phyloP scores from a whole-genome alignment of 139 green algal genomes.

The Desmodesmus armatus region DNA sequence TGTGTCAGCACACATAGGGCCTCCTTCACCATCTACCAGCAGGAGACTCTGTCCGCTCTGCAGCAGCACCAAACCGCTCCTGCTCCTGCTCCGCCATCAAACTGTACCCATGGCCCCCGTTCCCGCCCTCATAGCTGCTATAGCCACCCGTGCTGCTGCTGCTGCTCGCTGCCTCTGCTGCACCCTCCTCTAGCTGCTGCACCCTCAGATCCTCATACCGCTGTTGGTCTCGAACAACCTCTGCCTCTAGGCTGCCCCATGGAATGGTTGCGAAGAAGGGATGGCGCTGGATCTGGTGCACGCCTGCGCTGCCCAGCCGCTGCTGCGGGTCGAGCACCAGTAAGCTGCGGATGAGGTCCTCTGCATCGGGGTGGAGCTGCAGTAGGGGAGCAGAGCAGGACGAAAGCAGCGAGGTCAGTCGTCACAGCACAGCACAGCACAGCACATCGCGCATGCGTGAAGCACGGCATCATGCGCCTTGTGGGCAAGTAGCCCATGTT shows the following conservation, averaged over 20 bases:
- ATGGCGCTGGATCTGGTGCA: conserved; percentile 35
- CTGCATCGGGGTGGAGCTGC: conserved; percentile 22
- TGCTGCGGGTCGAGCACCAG: neutral
- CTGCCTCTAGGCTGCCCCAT: conserved; percentile 21
- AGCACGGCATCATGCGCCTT: too few species aligned
- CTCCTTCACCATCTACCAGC: too few species aligned
- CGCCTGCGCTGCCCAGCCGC: conserved; percentile 18
- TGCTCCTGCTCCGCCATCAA: too few species aligned
- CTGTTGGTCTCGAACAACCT: conserved; percentile 29
- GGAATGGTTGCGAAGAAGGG: conserved; percentile 35
- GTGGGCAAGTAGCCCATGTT: too few species aligned
- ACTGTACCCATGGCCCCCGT: too few species aligned
- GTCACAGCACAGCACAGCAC: neutral
- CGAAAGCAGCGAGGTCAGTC: neutral
- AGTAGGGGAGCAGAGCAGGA: neutral
- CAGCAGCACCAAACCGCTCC: too few species aligned
- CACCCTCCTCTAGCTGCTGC: neutral
- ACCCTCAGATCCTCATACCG: neutral
- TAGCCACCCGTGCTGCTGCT: neutral
- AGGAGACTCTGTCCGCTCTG: too few species aligned
- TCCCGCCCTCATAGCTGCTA: too few species aligned
- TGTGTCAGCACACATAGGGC: too few species aligned
- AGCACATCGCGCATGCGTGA: neutral
- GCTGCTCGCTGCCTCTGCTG: neutral
- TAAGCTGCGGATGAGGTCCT: conserved; percentile 19